These are phyloP conservation scores for Colletotrichum aenigma DNA, from an alignment of 2,329 filamentous ascomycete species.

Conservation along the genomic window DNA sequence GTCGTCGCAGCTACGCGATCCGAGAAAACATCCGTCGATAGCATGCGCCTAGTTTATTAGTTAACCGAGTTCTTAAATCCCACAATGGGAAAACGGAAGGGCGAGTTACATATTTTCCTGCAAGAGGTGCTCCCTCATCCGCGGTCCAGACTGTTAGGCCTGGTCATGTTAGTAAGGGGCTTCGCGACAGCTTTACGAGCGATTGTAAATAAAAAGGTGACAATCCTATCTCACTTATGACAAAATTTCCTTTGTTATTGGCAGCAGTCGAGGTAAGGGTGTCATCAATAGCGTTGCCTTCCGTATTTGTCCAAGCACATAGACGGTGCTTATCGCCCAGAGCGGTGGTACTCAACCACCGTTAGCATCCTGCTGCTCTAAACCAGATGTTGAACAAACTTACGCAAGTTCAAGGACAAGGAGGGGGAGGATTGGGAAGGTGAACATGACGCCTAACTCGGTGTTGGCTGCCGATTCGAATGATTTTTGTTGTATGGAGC, in stretches of 20 bases:
- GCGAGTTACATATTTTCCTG: neutral
- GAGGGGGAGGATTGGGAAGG: neutral
- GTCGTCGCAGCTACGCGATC: neutral
- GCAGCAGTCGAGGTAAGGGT: neutral
- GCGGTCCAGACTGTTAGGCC: neutral
- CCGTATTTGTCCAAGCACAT: neutral
- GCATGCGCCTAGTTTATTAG: neutral
- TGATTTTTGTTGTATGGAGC: neutral
- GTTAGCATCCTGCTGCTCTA: neutral
- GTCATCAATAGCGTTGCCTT: neutral
- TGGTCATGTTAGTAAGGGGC: fast-evolving
- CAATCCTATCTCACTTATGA: neutral
- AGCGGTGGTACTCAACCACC: neutral
- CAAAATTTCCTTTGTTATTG: neutral
- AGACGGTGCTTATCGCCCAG: neutral
- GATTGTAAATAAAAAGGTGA: neutral
- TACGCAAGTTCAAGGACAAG: neutral
- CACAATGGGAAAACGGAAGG: no score
- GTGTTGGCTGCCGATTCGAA: fast-evolving
- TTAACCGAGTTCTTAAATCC: neutral
- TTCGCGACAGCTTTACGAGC: neutral
- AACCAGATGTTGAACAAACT: neutral
- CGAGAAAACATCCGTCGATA: neutral
- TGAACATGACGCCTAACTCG: neutral
- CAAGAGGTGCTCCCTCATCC: neutral